A percentile compares a stretch with the other conserved stretches of the same genome.
phyloP scores from a whole-genome alignment of 371 early-diverging fungal species.

The Mucor mucedo region DNA sequence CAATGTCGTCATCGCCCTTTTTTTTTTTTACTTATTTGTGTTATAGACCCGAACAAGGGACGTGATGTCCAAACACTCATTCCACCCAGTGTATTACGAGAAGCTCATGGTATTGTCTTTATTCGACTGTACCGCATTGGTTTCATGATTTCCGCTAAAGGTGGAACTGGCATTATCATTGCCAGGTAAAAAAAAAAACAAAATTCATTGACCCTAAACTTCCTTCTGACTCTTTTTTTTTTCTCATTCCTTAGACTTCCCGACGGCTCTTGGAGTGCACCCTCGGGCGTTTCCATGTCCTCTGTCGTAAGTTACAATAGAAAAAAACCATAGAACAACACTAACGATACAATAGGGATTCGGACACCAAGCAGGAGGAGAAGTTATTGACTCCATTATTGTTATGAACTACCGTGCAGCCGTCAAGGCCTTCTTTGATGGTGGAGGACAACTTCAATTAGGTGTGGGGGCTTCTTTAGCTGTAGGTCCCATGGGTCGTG shows the following conservation, averaged over 20 bases:
- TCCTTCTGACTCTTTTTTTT: too few species aligned
- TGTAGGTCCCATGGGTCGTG: slow-evolving; percentile 43
- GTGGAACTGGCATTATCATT: slow-evolving; percentile 48
- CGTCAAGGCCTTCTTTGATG: slow-evolving; percentile 47
- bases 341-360: slow-evolving; percentile 29
- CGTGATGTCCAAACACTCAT: slow-evolving; percentile 40
- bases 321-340: not conserved
- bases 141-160: slow-evolving; percentile 39
- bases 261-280: slow-evolving; percentile 53
- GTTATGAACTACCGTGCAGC: slow-evolving; percentile 52
- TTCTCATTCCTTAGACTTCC: slow-evolving; percentile 32
- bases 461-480: slow-evolving; percentile 42
- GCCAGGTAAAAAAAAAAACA: slow-evolving; percentile 33
- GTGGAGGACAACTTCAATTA: slow-evolving; percentile 48
- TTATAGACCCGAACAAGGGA: slow-evolving; percentile 23
- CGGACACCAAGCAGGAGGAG: slow-evolving; percentile 44
- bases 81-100: slow-evolving; percentile 33
- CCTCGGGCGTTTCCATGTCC: slow-evolving; percentile 47
- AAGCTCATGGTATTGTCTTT: slow-evolving; percentile 48
- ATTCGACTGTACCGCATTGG: slow-evolving; percentile 41
- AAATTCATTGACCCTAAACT: not conserved
- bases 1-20: not conserved
- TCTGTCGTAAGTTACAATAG: slow-evolving; percentile 33
- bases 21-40: not conserved
- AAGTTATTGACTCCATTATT: slow-evolving; percentile 45